A percentile compares a stretch with the other conserved stretches of the same genome.
Conservation (phyloP, 2,329 filamentous ascomycete species). For the Alternaria novae-zelandiae region DNA sequence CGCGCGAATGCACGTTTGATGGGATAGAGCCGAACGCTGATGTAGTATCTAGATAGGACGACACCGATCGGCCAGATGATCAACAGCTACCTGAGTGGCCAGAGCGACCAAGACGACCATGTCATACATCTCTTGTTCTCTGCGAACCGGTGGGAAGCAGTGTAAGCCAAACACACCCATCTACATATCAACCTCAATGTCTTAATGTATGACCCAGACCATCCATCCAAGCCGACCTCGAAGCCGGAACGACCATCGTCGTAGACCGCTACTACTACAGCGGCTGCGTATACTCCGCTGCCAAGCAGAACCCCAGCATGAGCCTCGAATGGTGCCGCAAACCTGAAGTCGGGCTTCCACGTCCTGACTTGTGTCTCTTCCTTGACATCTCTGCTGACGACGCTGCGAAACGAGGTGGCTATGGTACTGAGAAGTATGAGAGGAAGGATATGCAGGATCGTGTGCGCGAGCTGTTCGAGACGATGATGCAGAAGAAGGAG, state of each 20-base stretch:
- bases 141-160: slow-evolving; percentile 85
- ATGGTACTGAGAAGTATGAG: slow-evolving; percentile 89
- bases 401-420: slow-evolving; percentile 80
- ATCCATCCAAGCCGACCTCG: slow-evolving; percentile 52
- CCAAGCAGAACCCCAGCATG: slow-evolving; percentile 77
- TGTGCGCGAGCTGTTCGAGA: slow-evolving; percentile 75
- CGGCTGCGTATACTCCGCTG: slow-evolving; percentile 89
- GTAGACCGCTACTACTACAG: slow-evolving; percentile 96
- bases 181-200: too few relatives aligned
- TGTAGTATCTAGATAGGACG: slow-evolving; percentile 68
- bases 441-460: slow-evolving; percentile 79
- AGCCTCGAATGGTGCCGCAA: slow-evolving; percentile 79
- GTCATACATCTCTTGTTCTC: slow-evolving; percentile 89
- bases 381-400: slow-evolving; percentile 78
- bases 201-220: not conserved
- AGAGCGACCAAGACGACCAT: slow-evolving; percentile 80
- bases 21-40: not conserved
- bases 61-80: slow-evolving; percentile 90
- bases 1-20: not conserved
- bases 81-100: slow-evolving; percentile 76
- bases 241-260: slow-evolving; percentile 74
- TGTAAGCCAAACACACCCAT: slow-evolving; percentile 21
- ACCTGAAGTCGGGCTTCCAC: slow-evolving; percentile 84
- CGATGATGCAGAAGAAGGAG: slow-evolving; percentile 56
- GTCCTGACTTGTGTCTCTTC: slow-evolving; percentile 87